These are phyloP conservation scores for Ceratobasidium sp. DNA, from an alignment of 1,284 basidiomycete species.

Conservation along the genomic window DNA sequence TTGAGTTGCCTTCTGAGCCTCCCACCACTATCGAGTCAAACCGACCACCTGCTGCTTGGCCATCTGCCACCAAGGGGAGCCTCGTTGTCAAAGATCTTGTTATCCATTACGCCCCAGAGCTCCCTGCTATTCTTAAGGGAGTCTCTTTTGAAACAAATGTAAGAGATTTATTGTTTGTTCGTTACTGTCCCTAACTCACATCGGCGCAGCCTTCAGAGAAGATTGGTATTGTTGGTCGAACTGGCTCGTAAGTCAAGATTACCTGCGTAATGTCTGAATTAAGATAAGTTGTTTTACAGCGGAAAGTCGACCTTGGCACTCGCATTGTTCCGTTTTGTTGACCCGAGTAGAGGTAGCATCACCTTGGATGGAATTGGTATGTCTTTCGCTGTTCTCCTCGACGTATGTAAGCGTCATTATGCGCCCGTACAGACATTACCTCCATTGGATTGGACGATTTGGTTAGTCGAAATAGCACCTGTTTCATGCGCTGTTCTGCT, in stretches of 20 bases:
- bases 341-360: conserved; percentile 82
- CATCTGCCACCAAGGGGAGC: conserved; percentile 59
- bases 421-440: conserved; percentile 65
- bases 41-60: conserved; percentile 87
- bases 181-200: background rate
- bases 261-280: conserved; percentile 16
- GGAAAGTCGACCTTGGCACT: conserved; percentile 89
- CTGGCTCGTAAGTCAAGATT: conserved; percentile 59
- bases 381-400: background rate
- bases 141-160: conserved; percentile 68
- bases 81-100: conserved; percentile 76
- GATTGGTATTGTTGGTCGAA: conserved; percentile 78
- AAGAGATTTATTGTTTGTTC: conserved; percentile 48
- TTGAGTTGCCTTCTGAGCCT: conserved; percentile 87
- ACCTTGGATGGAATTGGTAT: conserved; percentile 83
- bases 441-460: conserved; percentile 88
- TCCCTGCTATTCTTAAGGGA: conserved; percentile 82
- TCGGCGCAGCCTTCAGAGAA: conserved; percentile 70
- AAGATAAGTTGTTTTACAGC: conserved; percentile 52
- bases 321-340: conserved; percentile 88
- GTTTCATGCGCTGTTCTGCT: background rate
- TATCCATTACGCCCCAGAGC: conserved; percentile 84
- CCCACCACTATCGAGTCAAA: conserved; percentile 73
- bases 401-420: background rate
- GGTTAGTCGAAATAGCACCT: conserved; percentile 61